Percentiles rank a stretch among this genome's conserved stretches.
Conservation (phyloP, 2,329 filamentous ascomycete species). For the Lasiodiplodia sp. region DNA sequence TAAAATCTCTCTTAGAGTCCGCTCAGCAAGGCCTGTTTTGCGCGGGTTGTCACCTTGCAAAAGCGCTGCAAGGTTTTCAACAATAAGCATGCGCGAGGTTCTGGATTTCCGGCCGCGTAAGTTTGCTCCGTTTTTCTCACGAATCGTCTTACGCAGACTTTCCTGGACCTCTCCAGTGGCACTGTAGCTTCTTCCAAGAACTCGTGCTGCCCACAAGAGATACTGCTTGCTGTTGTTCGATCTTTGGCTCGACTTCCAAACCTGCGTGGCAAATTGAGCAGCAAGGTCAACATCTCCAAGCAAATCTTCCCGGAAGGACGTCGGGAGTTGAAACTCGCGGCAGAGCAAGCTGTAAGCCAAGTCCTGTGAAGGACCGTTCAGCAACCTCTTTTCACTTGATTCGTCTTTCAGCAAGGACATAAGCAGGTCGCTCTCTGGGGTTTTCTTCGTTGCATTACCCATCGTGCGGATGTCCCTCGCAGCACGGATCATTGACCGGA, state of each 20-base stretch:
- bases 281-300: slow-evolving; percentile 73
- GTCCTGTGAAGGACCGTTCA: slow-evolving; percentile 73
- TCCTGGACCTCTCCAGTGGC: slow-evolving; percentile 28
- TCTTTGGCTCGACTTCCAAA: slow-evolving; percentile 80
- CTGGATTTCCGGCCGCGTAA: neutral
- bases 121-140: slow-evolving; percentile 13
- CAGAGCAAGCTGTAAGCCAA: slow-evolving; percentile 78
- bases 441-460: slow-evolving; percentile 73
- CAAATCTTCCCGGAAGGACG: slow-evolving; percentile 68
- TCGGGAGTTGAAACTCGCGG: slow-evolving; percentile 72
- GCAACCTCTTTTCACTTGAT: slow-evolving; percentile 64
- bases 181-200: slow-evolving; percentile 77
- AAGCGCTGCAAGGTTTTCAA: slow-evolving; percentile 45
- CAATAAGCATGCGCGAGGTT: slow-evolving; percentile 37
- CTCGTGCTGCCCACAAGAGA: slow-evolving; percentile 82
- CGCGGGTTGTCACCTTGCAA: slow-evolving; percentile 48
- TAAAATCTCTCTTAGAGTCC: slow-evolving; percentile 44
- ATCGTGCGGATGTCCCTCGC: slow-evolving; percentile 71
- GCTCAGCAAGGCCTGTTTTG: slow-evolving; percentile 55
- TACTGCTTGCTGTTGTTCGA: slow-evolving; percentile 71
- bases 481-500: slow-evolving; percentile 71
- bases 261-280: slow-evolving; percentile 65
- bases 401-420: slow-evolving; percentile 81
- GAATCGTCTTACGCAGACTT: slow-evolving; percentile 2
- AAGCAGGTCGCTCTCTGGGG: slow-evolving; percentile 80